Evolutionary conservation across 371 early-diverging fungal genomes (phyloP), one percentile per base, ranked within the genome.

Genomic region (Mortierella sp.): DNA sequence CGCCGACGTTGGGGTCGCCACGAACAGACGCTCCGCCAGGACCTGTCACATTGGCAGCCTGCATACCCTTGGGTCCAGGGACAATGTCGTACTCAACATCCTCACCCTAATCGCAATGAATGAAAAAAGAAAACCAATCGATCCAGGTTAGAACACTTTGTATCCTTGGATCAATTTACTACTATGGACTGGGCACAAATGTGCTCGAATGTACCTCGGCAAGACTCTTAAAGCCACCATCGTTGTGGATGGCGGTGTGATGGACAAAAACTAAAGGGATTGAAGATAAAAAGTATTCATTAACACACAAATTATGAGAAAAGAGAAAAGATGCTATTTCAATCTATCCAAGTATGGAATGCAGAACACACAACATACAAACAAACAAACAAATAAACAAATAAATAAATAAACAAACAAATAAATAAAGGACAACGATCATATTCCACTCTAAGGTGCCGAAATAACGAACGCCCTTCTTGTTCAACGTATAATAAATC

Each of bases 141-240:
- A 31, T 24, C 19, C 9, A 7, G 31, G 19, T 34, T 4, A 57
- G 6, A 34, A 24, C 54, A 1, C 38, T 6, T 50, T 44, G 47
- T 16, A 16, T 26, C 45, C 72, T 21, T 65, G 68, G 42, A 8
- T 38, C 68, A 24, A 65, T 38, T 21, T 19, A 24, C 19, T 38
- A 34, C 24, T 19, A 55, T 8, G 19, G 24, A 42, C 21, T 24
- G 42, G 24, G 10, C 9, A 19, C 19, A 34, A 8, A 14, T 9
- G 14, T 50, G 50, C 68, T 38, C 26, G 8, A 26, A 47, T 72
- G 75, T 93, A 93, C 94, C 91, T 97, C 96, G 81, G 94, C 93
- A 65, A 96, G 90, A 84, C 96, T 96, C 89, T 96, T 95, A 88
- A 97, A 97, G 34, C 96, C 96, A 21, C 96, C 96, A 76, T 93